These are phyloP conservation scores for Auxenochlorella protothecoides DNA, from an alignment of 139 green algal species.

Conservation along the genomic window DNA sequence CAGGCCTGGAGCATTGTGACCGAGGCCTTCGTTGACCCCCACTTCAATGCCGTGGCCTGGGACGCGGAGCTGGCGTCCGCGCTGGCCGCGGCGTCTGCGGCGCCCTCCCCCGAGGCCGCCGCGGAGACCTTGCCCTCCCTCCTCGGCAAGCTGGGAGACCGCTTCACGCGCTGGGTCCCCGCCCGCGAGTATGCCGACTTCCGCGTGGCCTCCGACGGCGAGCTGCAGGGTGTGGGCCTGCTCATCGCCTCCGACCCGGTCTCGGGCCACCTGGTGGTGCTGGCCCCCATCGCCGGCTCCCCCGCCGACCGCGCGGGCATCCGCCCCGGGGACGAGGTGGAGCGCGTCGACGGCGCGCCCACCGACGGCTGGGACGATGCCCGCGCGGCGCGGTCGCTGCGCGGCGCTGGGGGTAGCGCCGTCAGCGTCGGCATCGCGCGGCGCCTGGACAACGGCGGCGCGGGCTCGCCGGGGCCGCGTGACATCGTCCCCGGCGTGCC, in stretches of 20 bases:
- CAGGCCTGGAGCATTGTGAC: slow-evolving; percentile 75
- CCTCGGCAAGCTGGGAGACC: slow-evolving; percentile 80
- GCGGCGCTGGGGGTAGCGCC: slow-evolving; percentile 56
- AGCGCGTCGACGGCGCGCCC: slow-evolving; percentile 42
- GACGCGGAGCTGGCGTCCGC: slow-evolving; percentile 8
- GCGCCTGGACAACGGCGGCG: slow-evolving; percentile 19
- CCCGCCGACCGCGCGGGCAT: slow-evolving; percentile 80
- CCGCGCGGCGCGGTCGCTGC: slow-evolving; percentile 56
- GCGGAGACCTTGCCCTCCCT: slow-evolving; percentile 48
- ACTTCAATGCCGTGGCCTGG: slow-evolving; percentile 55
- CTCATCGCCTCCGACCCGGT: slow-evolving; percentile 65
- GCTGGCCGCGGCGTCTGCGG: slow-evolving; percentile 3
- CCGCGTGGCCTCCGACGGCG: slow-evolving; percentile 64
- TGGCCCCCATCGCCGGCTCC: slow-evolving; percentile 73
- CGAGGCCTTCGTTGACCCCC: slow-evolving; percentile 58
- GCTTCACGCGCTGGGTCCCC: slow-evolving; percentile 79
- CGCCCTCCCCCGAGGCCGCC: slow-evolving; percentile 17
- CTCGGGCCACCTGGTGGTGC: slow-evolving; percentile 54
- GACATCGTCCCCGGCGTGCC: not conserved
- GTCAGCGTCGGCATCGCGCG: slow-evolving; percentile 59
- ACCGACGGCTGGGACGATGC: slow-evolving; percentile 59
- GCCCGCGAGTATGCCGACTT: slow-evolving; percentile 76
- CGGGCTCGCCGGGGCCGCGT: too few relatives aligned
- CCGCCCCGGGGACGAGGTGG: slow-evolving; percentile 69
- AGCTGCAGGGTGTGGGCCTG: slow-evolving; percentile 88